Base-by-base conservation (phyloP, 2,329 filamentous ascomycete genomes). In the Didymella pomorum region DNA sequence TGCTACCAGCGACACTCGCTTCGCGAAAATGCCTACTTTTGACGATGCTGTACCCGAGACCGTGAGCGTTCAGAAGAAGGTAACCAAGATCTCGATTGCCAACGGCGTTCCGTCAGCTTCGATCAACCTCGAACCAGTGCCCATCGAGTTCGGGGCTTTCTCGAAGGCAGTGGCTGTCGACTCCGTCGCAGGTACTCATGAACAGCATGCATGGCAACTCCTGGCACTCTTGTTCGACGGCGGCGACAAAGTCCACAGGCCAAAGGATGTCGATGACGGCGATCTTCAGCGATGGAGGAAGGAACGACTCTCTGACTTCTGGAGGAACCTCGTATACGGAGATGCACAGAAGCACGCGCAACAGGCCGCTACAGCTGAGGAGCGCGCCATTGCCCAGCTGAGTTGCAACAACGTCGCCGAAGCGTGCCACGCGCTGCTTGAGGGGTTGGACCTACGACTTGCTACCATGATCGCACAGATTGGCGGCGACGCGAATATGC, bases 221-320 rank as follows among this genome's bases (percentile, higher is more conserved):
- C 89, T 92, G 1, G 90, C 91, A 56, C 88, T 97, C 35, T 83
- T 99, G 3, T 99, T 97, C 71, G 93, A 97, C 64, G 82, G 87
- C 11, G 50, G 58, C 21, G 64, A 71, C 42, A 65, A 71, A 4
- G 54, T 72, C 2, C 25, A 54, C 21, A 48, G 21, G 26, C 67
- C 74, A 11, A 64, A 71, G 6, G 79, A 79, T 16, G 72, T 83
- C 28, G 77, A 80, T 2, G 57, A 76, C 2, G 79, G 82, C 12
- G 81, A 73, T 70, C 70, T 72, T 33, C 62, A 74, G 21, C 71
- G 72, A 18, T 66, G 79, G 47, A 76, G 77, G 44, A 79, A 90
- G 65, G 86, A 88, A 56, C 86, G 83, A 53, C 81, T 97, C n/a
- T 87, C 87, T 0, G 79, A 82, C 0, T 93, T 77, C 84, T 94